Evolutionary conservation across 2,329 filamentous ascomycete genomes (phyloP).

Genomic region (Pyrenophora seminiperda): DNA sequence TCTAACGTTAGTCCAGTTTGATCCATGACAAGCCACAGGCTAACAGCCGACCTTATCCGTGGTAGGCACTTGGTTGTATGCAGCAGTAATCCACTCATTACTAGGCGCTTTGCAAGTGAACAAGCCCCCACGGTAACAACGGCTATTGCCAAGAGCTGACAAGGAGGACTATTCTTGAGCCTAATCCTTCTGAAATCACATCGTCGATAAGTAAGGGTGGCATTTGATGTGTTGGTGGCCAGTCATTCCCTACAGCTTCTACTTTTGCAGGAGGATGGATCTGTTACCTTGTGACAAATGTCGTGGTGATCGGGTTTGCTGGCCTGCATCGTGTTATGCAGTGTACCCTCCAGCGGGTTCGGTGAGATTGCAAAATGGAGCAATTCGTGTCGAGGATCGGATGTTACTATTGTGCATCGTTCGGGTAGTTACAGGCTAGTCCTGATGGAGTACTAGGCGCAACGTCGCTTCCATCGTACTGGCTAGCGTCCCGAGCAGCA

Average conservation of each 20-base stretch:
- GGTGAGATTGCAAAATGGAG: neutral
- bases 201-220: no score
- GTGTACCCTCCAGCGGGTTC: neutral
- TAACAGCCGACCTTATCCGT: no score
- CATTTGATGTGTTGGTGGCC: no score
- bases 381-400: slow-evolving; percentile 9
- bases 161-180: no score
- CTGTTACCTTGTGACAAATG: neutral
- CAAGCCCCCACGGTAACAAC: no score
- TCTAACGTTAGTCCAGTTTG: no score
- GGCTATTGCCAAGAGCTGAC: no score
- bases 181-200: no score
- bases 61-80: no score
- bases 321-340: slow-evolving; percentile 4
- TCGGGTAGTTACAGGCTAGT: neutral
- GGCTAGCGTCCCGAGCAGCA: neutral
- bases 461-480: neutral
- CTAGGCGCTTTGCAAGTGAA: no score
- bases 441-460: neutral
- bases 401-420: slow-evolving; percentile 8
- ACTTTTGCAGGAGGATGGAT: neutral
- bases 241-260: neutral
- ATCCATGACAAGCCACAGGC: no score
- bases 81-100: no score
- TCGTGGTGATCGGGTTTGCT: neutral